phyloP scores from a whole-genome alignment of 148 eudicot species.

The Pouteria glomerata region DNA sequence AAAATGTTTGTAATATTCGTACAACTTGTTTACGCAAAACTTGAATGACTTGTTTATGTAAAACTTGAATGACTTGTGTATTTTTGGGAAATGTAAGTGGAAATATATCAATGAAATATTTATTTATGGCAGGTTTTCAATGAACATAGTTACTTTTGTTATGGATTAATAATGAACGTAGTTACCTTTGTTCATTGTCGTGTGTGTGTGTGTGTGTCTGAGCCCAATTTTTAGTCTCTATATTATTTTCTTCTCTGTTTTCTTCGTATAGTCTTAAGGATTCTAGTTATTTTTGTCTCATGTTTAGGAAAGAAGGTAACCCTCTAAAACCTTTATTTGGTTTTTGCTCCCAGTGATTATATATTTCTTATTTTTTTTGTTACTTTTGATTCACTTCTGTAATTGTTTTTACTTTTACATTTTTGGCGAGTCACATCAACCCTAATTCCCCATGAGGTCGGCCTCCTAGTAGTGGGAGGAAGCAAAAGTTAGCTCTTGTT shows the following conservation, averaged over 20 bases:
- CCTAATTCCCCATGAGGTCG: slow-evolving; percentile 59
- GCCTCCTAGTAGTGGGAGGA: slow-evolving; percentile 94
- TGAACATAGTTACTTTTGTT: too few relatives aligned
- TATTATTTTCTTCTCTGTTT: background rate
- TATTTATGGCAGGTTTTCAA: too few relatives aligned
- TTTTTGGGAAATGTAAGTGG: too few relatives aligned
- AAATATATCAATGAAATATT: too few relatives aligned
- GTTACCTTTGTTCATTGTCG: too few relatives aligned
- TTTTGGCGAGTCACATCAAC: slow-evolving; percentile 12
- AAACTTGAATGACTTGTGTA: too few relatives aligned
- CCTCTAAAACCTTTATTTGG: slow-evolving; percentile 10
- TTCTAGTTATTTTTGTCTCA: background rate
- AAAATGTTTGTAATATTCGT: too few relatives aligned
- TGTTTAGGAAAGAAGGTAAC: background rate
- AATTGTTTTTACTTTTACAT: background rate
- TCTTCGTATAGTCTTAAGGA: background rate
- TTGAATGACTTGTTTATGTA: too few relatives aligned
- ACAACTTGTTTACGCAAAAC: too few relatives aligned
- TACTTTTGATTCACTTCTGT: background rate
- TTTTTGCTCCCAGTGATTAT: background rate
- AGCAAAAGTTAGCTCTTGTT: slow-evolving; percentile 75
- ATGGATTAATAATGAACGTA: too few relatives aligned
- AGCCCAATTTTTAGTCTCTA: background rate
- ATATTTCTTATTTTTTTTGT: background rate
- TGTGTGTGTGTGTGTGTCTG: too few relatives aligned